Evolutionary conservation across 2,329 filamentous ascomycete genomes (phyloP).

Genomic region (Lecanosticta acicola): DNA sequence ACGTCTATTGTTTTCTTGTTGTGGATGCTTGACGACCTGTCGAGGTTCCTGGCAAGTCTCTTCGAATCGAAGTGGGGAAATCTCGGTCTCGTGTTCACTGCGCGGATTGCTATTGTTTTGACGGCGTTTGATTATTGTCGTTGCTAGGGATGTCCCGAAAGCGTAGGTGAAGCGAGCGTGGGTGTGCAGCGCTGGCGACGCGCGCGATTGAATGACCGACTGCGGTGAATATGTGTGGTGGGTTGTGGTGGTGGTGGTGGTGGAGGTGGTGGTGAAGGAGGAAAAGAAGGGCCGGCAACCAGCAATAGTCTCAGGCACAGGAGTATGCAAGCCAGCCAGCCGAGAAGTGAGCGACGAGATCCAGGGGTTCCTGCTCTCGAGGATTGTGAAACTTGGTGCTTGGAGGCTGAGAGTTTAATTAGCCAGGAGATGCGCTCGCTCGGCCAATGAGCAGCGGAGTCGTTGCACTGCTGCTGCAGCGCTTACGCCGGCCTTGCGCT

Average conservation of each 20-base stretch:
- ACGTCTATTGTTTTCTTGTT: too few species aligned
- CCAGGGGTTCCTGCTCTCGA: neutral
- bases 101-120: conserved; percentile 1
- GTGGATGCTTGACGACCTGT: too few species aligned
- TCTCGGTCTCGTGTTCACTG: too few species aligned
- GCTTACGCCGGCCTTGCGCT: neutral
- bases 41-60: neutral
- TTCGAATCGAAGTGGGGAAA: too few species aligned
- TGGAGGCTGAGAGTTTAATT: neutral
- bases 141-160: conserved; percentile 7
- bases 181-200: neutral
- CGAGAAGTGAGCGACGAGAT: neutral
- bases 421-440: neutral
- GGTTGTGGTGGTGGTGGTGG: neutral
- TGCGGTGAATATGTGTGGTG: conserved; percentile 8
- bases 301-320: neutral
- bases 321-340: neutral
- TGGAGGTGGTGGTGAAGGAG: neutral
- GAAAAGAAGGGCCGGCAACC: neutral
- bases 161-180: neutral
- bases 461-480: neutral
- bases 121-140: conserved; percentile 3
- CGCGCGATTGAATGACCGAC: conserved; percentile 5
- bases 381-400: neutral
- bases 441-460: neutral